phyloP scores from a whole-genome alignment of 2,329 filamentous ascomycete species.

The Camillea tinctor region DNA sequence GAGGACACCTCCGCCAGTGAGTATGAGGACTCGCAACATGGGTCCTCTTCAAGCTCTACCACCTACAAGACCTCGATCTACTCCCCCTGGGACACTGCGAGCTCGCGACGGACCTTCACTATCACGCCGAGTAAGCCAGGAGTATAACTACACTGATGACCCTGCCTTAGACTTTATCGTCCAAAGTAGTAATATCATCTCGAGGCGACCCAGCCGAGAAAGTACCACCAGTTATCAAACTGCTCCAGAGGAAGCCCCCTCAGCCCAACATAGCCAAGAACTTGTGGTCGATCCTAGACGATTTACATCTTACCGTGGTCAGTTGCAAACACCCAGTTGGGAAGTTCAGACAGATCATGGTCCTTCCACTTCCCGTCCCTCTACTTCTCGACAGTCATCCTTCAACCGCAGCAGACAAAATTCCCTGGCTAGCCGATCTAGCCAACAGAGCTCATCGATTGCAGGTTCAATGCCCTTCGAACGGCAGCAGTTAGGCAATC shows the following conservation, averaged over 20 bases:
- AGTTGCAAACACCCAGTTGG: conserved; percentile 25
- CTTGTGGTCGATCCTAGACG: conserved; percentile 26
- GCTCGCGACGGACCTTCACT: conserved; percentile 15
- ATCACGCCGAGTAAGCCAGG: conserved; percentile 32
- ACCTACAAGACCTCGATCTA: conserved; percentile 37
- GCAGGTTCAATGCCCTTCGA: conserved; percentile 15
- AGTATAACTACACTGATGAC: conserved; percentile 19
- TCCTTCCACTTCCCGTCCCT: conserved; percentile 18
- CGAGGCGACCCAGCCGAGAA: conserved; percentile 18
- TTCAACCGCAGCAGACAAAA: conserved; percentile 31
- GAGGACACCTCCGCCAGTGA: conserved; percentile 41
- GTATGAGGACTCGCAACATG: conserved; percentile 41
- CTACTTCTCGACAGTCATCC: conserved; percentile 26
- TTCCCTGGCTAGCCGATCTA: conserved; percentile 32
- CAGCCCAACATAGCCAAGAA: conserved; percentile 17
- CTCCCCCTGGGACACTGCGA: conserved; percentile 27
- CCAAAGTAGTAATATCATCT: neutral
- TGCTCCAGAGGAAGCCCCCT: conserved; percentile 13
- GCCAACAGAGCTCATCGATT: conserved; percentile 18
- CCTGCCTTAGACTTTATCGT: neutral
- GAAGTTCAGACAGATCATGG: conserved; percentile 31
- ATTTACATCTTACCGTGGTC: conserved; percentile 19
- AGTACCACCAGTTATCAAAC: conserved; percentile 20
- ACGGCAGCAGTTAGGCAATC: conserved; percentile 9
- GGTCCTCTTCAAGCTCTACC: conserved; percentile 34